Evolutionary conservation across 306 rosid species (phyloP).

Genomic region (Pueraria montana): DNA sequence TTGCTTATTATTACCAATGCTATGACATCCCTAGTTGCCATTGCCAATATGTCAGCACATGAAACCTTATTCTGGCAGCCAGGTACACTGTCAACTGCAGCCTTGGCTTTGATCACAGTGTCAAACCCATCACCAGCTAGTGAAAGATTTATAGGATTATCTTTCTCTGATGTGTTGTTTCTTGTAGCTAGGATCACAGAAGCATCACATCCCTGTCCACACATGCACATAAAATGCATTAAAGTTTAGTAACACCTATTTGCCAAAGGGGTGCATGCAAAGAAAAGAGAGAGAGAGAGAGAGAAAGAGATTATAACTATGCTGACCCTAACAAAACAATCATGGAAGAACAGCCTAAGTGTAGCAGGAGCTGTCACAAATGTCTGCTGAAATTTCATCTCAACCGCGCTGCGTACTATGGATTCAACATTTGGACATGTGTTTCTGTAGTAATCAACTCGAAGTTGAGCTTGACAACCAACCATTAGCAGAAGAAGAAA

Average conservation of each 20-base stretch:
- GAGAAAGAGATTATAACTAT: neutral
- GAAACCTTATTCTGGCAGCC: conserved; percentile 82
- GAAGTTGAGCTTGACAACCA: conserved; percentile 58
- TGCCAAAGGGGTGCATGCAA: neutral
- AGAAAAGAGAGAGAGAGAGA: neutral
- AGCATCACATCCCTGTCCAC: conserved; percentile 92
- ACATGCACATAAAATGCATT: neutral
- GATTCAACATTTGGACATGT: conserved; percentile 84
- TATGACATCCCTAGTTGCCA: conserved; percentile 86
- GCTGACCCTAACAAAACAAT: conserved; percentile 80
- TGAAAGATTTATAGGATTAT: conserved; percentile 70
- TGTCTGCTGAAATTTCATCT: conserved; percentile 67
- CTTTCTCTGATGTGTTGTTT: conserved; percentile 71
- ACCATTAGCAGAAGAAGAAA: conserved; percentile 52
- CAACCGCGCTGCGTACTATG: conserved; percentile 70
- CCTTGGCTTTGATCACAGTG: conserved; percentile 89
- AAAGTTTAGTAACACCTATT: neutral
- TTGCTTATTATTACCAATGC: conserved; percentile 61
- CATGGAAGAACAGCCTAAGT: conserved; percentile 91
- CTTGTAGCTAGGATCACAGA: conserved; percentile 73
- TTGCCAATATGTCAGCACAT: conserved; percentile 92
- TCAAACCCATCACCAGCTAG: conserved; percentile 95
- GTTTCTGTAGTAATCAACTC: conserved; percentile 56
- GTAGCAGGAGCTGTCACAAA: conserved; percentile 87
- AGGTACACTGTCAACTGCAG: conserved; percentile 75